phyloP scores from a whole-genome alignment of 768 basidiomycete species.

The Punctularia strigosozonata region DNA sequence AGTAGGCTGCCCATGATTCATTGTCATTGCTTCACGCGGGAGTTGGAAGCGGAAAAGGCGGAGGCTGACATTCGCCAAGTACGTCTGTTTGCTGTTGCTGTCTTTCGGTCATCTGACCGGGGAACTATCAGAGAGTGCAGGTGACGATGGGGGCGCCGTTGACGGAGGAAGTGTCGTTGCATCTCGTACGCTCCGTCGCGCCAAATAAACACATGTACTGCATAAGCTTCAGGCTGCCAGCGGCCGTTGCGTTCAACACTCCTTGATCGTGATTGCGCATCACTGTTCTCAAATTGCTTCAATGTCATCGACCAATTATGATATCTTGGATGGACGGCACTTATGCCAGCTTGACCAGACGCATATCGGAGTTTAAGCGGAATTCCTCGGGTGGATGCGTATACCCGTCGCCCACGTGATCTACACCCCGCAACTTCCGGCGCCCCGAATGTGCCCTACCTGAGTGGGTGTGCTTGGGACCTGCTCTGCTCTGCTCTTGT shows the following conservation, averaged over 20 bases:
- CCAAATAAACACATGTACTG: constrained; percentile 99
- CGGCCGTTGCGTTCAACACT: constrained; percentile 23
- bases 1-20: constrained; percentile 77
- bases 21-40: constrained; percentile 92
- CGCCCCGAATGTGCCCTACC: no score
- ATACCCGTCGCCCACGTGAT: no score
- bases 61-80: constrained; percentile 75
- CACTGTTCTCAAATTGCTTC: no score
- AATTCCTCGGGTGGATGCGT: no score
- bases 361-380: no score
- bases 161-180: constrained; percentile 34
- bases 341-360: no score
- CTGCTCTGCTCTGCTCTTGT: no score
- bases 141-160: constrained; percentile 47
- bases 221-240: constrained; percentile 72
- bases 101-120: constrained; percentile 4
- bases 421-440: no score
- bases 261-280: not conserved
- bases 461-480: no score
- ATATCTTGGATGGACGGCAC: no score
- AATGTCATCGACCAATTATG: no score
- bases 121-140: constrained; percentile 49
- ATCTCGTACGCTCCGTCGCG: constrained; percentile 85
- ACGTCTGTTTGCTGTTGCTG: constrained; percentile 15
- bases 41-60: constrained; percentile 55